These are phyloP conservation scores for Streptanthus diversifolius DNA, from an alignment of 345 rosid species.

Conservation along the genomic window DNA sequence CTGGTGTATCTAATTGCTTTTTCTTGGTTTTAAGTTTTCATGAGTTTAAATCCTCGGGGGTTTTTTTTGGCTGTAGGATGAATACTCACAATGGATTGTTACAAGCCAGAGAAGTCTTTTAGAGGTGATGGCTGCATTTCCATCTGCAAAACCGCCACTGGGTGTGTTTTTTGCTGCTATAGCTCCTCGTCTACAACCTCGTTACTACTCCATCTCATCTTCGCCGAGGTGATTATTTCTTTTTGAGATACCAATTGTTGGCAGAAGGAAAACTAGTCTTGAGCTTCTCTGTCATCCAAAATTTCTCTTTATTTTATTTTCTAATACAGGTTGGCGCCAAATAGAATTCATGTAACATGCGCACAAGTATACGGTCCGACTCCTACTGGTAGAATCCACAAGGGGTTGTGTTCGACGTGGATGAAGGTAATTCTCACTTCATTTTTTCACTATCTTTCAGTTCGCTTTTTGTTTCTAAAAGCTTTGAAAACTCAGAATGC, in stretches of 20 bases:
- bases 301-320: not conserved
- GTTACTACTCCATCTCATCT: conserved; percentile 94
- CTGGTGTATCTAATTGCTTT: not conserved
- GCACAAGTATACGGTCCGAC: conserved; percentile 83
- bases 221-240: conserved; percentile 62
- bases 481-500: conserved; percentile 44
- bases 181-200: conserved; percentile 84
- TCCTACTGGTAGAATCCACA: conserved; percentile 80
- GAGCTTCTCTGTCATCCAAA: not conserved
- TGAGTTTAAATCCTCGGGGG: not conserved
- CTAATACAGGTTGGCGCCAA: conserved; percentile 54
- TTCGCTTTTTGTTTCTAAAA: conserved; percentile 1
- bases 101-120: conserved; percentile 89
- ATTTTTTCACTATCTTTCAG: not conserved
- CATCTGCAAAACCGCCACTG: conserved; percentile 87
- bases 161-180: conserved; percentile 95
- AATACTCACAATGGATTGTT: conserved; percentile 83
- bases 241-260: not conserved
- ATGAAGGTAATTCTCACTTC: conserved; percentile 55
- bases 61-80: conserved; percentile 49
- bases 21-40: not conserved
- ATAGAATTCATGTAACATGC: conserved; percentile 86
- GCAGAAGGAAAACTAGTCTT: not conserved
- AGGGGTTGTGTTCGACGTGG: conserved; percentile 97
- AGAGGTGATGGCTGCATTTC: conserved; percentile 90